phyloP scores from a whole-genome alignment of 371 early-diverging fungal species.

The Batkoa obscura region DNA sequence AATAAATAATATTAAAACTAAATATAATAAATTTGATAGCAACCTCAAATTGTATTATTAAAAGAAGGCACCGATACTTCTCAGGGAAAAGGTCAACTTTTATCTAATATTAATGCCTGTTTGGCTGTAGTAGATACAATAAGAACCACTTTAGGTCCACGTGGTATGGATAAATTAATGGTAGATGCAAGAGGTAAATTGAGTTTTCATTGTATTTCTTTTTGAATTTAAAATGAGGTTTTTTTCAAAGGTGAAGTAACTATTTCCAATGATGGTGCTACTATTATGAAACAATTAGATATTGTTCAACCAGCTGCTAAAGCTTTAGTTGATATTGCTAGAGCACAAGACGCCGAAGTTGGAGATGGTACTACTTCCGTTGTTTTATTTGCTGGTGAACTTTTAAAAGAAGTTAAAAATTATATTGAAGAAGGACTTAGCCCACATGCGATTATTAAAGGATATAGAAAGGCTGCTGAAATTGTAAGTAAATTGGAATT shows the following conservation, averaged over 20 bases:
- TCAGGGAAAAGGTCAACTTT: constrained; percentile 95
- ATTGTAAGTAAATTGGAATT: constrained; percentile 34
- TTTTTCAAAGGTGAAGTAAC: constrained; percentile 58
- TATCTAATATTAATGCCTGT: constrained; percentile 97
- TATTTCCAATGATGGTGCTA: constrained; percentile 99
- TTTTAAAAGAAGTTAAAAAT: constrained; percentile 84
- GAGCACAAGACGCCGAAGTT: constrained; percentile 98
- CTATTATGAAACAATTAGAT: constrained; percentile 95
- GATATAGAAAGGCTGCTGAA: constrained; percentile 73
- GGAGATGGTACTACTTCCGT: constrained; percentile 99
- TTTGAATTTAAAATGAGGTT: not conserved
- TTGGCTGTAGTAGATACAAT: constrained; percentile 89
- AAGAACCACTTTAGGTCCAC: constrained; percentile 96
- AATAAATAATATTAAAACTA: too few relatives aligned
- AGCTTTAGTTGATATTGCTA: constrained; percentile 92
- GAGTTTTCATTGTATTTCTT: not conserved
- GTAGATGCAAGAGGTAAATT: constrained; percentile 69
- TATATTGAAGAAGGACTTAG: constrained; percentile 92
- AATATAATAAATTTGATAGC: constrained; percentile 21
- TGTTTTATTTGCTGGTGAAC: constrained; percentile 92
- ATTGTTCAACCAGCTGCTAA: constrained; percentile 98
- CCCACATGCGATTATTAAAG: constrained; percentile 88
- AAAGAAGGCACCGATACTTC: constrained; percentile 98
- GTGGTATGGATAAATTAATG: constrained; percentile 99
- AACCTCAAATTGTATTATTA: constrained; percentile 95